Percentiles rank a stretch among this genome's conserved stretches.
Conservation (phyloP, 1,284 basidiomycete species). For the Ceratorhiza oryzae-sativae region DNA sequence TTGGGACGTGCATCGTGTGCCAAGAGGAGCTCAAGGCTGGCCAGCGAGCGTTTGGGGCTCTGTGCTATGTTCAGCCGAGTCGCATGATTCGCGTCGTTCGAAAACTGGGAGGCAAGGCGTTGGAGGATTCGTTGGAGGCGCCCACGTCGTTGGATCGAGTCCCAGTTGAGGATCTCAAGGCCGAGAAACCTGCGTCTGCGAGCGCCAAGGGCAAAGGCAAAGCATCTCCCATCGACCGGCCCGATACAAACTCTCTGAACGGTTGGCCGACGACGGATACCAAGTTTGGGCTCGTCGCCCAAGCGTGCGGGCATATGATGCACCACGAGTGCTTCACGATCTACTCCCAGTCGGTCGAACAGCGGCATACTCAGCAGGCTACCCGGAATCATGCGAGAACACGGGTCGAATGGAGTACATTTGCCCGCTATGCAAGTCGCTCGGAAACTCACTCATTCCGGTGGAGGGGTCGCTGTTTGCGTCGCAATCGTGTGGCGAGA, state of each 20-base stretch:
- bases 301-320: conserved; percentile 97
- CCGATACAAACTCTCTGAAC: conserved; percentile 5
- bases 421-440: conserved; percentile 97
- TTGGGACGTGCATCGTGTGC: conserved; percentile 96
- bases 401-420: conserved; percentile 93
- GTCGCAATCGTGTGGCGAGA: conserved; percentile 31
- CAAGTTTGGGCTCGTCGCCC: conserved; percentile 85
- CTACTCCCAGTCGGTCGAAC: conserved; percentile 86
- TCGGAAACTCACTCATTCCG: conserved; percentile 94
- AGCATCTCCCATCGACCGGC: not conserved
- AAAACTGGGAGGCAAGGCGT: conserved; percentile 51
- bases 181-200: not conserved
- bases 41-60: conserved; percentile 79
- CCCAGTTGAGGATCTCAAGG: not conserved
- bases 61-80: conserved; percentile 92
- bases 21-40: conserved; percentile 79
- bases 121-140: conserved; percentile 77
- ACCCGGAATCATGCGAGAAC: conserved; percentile 96
- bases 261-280: conserved; percentile 50
- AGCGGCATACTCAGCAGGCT: conserved; percentile 87
- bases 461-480: conserved; percentile 48
- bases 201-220: conserved; percentile 37
- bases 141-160: conserved; percentile 68
- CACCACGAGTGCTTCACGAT: conserved; percentile 93
- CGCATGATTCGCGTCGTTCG: conserved; percentile 76